These are phyloP conservation scores for Gastrolobium bilobum DNA, from an alignment of 306 rosid species.

Conservation along the genomic window DNA sequence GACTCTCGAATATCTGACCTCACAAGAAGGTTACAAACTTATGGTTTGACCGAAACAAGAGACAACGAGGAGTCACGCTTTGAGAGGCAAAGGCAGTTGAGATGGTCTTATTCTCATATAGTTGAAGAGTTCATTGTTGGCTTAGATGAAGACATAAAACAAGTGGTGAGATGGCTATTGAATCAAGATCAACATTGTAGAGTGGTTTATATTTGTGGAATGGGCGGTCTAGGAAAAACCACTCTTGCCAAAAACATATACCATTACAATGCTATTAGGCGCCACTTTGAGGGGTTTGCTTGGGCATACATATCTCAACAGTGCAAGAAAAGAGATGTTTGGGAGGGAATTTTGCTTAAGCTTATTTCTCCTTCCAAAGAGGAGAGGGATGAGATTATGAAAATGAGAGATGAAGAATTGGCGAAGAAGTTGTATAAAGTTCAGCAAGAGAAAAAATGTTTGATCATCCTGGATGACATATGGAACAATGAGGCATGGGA, in stretches of 20 bases:
- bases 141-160: slow-evolving; percentile 45
- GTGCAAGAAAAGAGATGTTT: slow-evolving; percentile 56
- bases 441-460: slow-evolving; percentile 54
- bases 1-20: slow-evolving; percentile 50
- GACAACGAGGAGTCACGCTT: slow-evolving; percentile 27
- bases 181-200: slow-evolving; percentile 25
- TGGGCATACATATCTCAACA: slow-evolving; percentile 50
- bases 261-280: slow-evolving; percentile 44
- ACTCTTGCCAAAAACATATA: slow-evolving; percentile 66
- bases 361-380: slow-evolving; percentile 52
- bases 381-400: slow-evolving; percentile 53
- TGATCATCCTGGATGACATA: slow-evolving; percentile 70
- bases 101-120: slow-evolving; percentile 63
- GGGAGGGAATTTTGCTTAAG: slow-evolving; percentile 56
- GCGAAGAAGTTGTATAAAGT: slow-evolving; percentile 54
- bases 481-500: slow-evolving; percentile 62
- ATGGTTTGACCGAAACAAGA: slow-evolving; percentile 49
- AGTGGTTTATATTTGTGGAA: slow-evolving; percentile 59
- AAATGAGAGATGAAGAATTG: slow-evolving; percentile 57
- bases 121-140: slow-evolving; percentile 60
- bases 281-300: slow-evolving; percentile 48
- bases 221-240: slow-evolving; percentile 74
- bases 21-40: slow-evolving; percentile 47
- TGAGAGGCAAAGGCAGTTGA: slow-evolving; percentile 44
- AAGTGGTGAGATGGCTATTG: slow-evolving; percentile 49